Evolutionary conservation across 2,329 filamentous ascomycete species (phyloP), one percentile per base, ranked within the genome.

Genomic region (Cytospora leucostoma): DNA sequence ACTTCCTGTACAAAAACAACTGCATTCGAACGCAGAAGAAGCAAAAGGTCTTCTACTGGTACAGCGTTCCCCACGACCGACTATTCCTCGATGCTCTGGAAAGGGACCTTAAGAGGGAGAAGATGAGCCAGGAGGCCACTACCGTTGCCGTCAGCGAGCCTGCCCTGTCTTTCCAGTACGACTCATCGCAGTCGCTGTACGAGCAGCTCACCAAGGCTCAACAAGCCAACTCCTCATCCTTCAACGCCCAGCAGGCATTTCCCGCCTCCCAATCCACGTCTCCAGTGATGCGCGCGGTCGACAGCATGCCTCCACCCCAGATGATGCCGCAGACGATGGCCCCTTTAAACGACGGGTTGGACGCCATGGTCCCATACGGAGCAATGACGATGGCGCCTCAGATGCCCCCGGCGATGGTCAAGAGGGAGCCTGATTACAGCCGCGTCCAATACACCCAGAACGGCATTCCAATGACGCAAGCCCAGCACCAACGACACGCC

Each of bases 31-130:
- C 95, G 44, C 95, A 99, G 79, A 99, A 99, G 88, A 99, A 99
- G 85, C 95, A 99, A 75, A 99, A 99, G 83, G 95, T 99, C 69
- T 99, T 99, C 74, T 99, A 98, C 81, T 99, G 95, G 95, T 99
- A 98, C 80, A 97, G 93, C 80, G 95, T 99, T 55, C 95, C 95
- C 1, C 95, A 99, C 76, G 95, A 99, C 78, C 88, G 95, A 61
- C 87, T 99, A 58, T 99, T 99, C 80, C 88, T 99, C 70, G 95
- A 99, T 80, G 95, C 95, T 47, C 83, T 99, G 71, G 95, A 99
- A 84, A 90, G 95, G 68, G 95, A 99, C 74, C 80, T 99, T 74
- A 99, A 99, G 88, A 88, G 95, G 74, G 95, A 99, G 81, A 99
- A 99, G 86, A 98, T 98, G 94, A 90, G 91, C 69, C 95, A 99